These are phyloP conservation scores for Leccinum pellstonianum DNA, from an alignment of 768 basidiomycete genomes.

Conservation along the genomic window DNA sequence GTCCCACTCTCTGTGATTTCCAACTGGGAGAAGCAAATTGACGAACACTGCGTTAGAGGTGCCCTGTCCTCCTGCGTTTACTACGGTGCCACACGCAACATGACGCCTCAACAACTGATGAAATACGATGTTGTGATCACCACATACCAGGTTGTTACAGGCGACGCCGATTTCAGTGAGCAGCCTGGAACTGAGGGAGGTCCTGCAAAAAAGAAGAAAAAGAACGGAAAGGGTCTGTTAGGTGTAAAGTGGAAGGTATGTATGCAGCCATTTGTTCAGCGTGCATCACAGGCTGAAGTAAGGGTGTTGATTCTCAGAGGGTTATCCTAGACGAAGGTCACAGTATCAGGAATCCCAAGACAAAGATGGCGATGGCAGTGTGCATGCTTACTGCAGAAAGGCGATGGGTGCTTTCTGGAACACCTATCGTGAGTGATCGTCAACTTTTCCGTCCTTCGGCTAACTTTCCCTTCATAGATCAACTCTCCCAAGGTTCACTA, in stretches of 20 bases:
- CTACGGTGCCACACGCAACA: constrained; percentile 64
- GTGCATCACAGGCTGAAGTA: neutral
- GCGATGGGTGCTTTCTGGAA: constrained; percentile 81
- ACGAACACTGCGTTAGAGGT: constrained; percentile 63
- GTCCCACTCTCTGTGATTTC: constrained; percentile 81
- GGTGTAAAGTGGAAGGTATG: constrained; percentile 78
- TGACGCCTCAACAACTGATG: constrained; percentile 58
- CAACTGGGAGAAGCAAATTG: constrained; percentile 85
- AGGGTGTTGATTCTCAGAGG: constrained; percentile 41
- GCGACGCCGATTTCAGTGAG: constrained; percentile 42
- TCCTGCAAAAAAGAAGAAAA: constrained; percentile 55
- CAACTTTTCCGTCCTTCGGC: neutral
- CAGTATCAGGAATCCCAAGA: constrained; percentile 79
- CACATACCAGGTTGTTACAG: constrained; percentile 72
- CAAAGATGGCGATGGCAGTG: constrained; percentile 77
- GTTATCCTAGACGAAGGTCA: constrained; percentile 90
- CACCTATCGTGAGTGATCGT: constrained; percentile 72
- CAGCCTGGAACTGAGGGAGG: constrained; percentile 19
- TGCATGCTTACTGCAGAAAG: constrained; percentile 63
- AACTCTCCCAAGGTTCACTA: constrained; percentile 66
- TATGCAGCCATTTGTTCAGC: neutral
- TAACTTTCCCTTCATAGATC: constrained; percentile 44
- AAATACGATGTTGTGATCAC: constrained; percentile 79
- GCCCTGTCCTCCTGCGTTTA: constrained; percentile 60
- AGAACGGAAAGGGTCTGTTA: constrained; percentile 57